Base-by-base conservation (phyloP, 139 green algal genomes). In the Coelastrella sp. region DNA sequence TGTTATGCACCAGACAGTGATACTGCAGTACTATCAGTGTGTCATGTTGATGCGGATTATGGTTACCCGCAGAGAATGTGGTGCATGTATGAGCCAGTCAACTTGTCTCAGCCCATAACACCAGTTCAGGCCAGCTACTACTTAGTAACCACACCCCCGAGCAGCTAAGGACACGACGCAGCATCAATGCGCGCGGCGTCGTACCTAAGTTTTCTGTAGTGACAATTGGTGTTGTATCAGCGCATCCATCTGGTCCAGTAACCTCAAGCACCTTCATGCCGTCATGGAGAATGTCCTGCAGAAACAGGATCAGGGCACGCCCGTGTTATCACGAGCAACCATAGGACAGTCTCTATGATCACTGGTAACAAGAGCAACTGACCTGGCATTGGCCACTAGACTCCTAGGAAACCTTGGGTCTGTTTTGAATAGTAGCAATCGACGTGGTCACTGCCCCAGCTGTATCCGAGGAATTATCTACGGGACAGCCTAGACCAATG, bases 211-310 rank as follows among this genome's bases (percentile, higher is more conserved):
- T 89, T 61, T 92, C 85, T 20, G 87, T 86, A 13, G 68, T 87
- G 20, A 95, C 57, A 22, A 91, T 86, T 7, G 92, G 91, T 61
- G 68, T 80, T 5, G 80, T 87, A 80, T 94, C 93, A 1, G 93
- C 93, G 65, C 58, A 91, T n/a, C 86, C 75, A 19, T 88, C 65
- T 4, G 61, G 78, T 19, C 92, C 92, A 2, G 78, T 81, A 17
- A 94, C 87, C 59, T 92, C 80, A 19, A 95, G 54, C 32, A 95
- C 91, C 76, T 95, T 91, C 60, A 92, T 94, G 85, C 92, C 92
- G 32, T 94, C 89, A 47, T 80, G 83, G 54, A 86, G 76, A 0
- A 94, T 16, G 6, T 23, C 47, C 23, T 81, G 81, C 59, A 47
- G 17, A 6, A 54, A 87, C 54, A 68, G 61, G 7, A 68, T 17